Base-by-base conservation (phyloP, 2,329 filamentous ascomycete genomes). In the Fusarium sp. region DNA sequence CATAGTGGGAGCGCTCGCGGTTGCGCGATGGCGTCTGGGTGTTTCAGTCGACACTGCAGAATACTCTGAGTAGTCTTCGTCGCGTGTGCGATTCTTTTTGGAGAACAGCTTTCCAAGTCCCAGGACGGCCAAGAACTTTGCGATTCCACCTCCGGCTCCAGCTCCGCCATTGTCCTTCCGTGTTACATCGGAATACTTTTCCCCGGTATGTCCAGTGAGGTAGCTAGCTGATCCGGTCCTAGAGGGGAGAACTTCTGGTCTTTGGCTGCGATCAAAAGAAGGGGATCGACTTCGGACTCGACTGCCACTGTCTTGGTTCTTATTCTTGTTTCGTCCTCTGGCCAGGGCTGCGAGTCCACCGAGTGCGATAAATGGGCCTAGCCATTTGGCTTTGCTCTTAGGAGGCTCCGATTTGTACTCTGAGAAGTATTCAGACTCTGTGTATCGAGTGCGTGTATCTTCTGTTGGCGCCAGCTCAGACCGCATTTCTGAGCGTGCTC, bases 51-150 rank as follows among this genome's bases (percentile, higher is more conserved):
- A 86, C 5, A 92, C 89, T 7, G 88, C 89, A 18, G 89, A 90
- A 74, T 91, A 90, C 66, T 89, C 88, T 11, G 89, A 91, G 73
- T 91, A 90, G 63, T 88, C 88, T 51, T 91, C 89, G 54, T 91
- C 89, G 27, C 84, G 81, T 44, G 81, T 80, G 42, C 80, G 81
- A 33, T 86, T 82, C 60, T 86, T 85, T 62, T 86, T 84, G 68
- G 88, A 88, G 77, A 88, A 86, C 55, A 90, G 80, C 35, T 88
- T 89, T 23, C 88, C 89, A 12, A 87, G 90, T 23, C 92, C 92
- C 14, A 73, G 46, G 4, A 91, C 79, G 10, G 87, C 83, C 5
- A 94, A 66, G 58, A 87, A 88, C 75, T 88, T 88, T 79, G 90
- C 87, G 73, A 92, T 86, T 14, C 90, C 89, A 23, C 87, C 86